phyloP scores from a whole-genome alignment of 768 basidiomycete species.

The Mrakia hoshinonis region DNA sequence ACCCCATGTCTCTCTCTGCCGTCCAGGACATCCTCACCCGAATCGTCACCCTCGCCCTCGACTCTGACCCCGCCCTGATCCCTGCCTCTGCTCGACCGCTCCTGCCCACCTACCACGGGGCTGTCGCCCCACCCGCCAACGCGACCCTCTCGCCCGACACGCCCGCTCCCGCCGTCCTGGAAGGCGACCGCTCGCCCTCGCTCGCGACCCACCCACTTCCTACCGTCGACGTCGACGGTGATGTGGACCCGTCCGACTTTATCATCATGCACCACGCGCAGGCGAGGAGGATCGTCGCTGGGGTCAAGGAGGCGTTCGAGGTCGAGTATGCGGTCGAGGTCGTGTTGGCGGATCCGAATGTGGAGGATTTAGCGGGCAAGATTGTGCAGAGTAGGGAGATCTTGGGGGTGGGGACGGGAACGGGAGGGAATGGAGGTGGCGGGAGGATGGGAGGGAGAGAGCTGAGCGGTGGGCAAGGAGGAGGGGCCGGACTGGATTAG shows the following conservation, averaged over 20 bases:
- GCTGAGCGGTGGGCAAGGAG: neutral
- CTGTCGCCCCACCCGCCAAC: neutral
- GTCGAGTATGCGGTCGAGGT: slow-evolving; percentile 87
- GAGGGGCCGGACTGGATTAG: neutral
- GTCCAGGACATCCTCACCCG: slow-evolving; percentile 60
- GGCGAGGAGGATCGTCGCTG: slow-evolving; percentile 75
- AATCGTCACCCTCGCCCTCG: slow-evolving; percentile 77
- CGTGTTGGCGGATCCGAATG: slow-evolving; percentile 84
- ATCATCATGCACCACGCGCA: slow-evolving; percentile 84
- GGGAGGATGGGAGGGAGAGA: neutral
- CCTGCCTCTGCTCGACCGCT: slow-evolving; percentile 43
- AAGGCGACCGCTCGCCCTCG: neutral
- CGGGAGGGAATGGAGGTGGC: neutral
- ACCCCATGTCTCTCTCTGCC: slow-evolving; percentile 37
- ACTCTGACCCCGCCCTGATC: slow-evolving; percentile 72
- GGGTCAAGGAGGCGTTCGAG: slow-evolving; percentile 69
- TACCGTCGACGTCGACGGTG: neutral
- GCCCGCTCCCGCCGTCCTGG: neutral
- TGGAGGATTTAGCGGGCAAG: slow-evolving; percentile 71
- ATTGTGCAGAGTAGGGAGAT: slow-evolving; percentile 50
- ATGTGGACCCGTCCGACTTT: slow-evolving; percentile 75
- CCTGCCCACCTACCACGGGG: neutral
- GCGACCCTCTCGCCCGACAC: slow-evolving; percentile 1
- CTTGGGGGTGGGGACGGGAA: neutral
- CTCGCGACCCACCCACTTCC: slow-evolving; percentile 39